Base-by-base conservation (phyloP, 768 basidiomycete genomes). In the Postia placenta region DNA sequence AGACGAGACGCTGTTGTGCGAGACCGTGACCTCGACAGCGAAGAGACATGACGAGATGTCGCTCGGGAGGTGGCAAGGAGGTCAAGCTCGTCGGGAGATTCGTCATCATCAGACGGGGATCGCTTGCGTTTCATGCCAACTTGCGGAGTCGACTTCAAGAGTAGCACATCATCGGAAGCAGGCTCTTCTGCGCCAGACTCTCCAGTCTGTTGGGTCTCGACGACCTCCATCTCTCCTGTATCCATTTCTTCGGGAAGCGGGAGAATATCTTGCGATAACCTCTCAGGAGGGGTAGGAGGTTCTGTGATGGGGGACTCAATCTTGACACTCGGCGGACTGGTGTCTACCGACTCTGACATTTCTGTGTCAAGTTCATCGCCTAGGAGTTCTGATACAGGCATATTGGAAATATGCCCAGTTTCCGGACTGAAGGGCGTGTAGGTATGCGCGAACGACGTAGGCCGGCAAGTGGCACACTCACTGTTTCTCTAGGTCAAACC, bases 401-500 rank as follows among this genome's bases (percentile, higher is more conserved):
- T 43, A 44, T 56, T 50, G n/a, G 42, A 45, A 27, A 67, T 55
- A 28, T 60, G 60, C 15, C 70, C 70, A 2, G 51, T 56, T 17
- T 66, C 68, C 47, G 66, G 63, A 53, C 71, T 74, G 52, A 12
- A 48, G 20, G 38, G 35, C 19, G 41, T 33, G 15, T 33, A 33
- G 9, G 15, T 7, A 7, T 33, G 30, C 7, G 30, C 30, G 30
- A 15, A 15, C 15, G 9, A 33, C 30, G 15, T 7, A 33, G 51
- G 40, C n/a, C 26, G 38, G 30, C 9, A 15, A 33, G 30, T n/a
- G 30, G 30, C 30, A 42, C 25, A 49, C 30, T 42, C 60, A 83
- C 80, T 73, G 62, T 53, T 75, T 74, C 33, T 59, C 54, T 27
- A 87, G 60, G 64, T 83, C 76, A 56, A 78, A 80, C 61, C 70